phyloP scores from a whole-genome alignment of 2,329 filamentous ascomycete species.

The Ilyonectria robusta region DNA sequence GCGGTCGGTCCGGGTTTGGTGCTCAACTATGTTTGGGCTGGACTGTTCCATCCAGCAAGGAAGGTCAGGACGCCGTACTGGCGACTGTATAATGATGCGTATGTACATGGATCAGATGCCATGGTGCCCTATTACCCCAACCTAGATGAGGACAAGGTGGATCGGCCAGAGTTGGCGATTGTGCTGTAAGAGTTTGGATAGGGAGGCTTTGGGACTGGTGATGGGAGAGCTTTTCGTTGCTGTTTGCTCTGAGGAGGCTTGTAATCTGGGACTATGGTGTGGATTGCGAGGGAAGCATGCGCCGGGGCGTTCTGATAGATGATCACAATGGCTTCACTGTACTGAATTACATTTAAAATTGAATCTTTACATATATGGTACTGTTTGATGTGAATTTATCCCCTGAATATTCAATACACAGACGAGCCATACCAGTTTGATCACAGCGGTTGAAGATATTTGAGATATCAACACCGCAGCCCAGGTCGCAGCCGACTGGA shows the following conservation, averaged over 20 bases:
- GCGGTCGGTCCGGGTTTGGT: conserved; percentile 92
- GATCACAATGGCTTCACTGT: conserved; percentile 43
- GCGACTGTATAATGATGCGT: conserved; percentile 96
- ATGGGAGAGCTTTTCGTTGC: conserved; percentile 18
- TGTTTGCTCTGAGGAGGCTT: conserved; percentile 36
- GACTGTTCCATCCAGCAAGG: conserved; percentile 94
- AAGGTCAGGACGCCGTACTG: conserved; percentile 97
- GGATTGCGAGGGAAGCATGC: conserved; percentile 45
- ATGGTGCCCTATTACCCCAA: conserved; percentile 98
- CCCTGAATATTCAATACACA: no score
- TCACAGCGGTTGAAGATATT: background rate
- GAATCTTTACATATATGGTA: background rate
- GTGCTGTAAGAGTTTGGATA: conserved; percentile 71
- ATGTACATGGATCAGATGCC: conserved; percentile 91
- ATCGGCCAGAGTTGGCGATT: conserved; percentile 86
- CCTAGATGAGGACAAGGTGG: conserved; percentile 83
- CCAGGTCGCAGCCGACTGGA: no score
- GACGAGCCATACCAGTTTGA: background rate
- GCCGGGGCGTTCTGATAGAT: conserved; percentile 49
- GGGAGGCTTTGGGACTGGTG: conserved; percentile 19
- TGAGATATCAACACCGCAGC: no score
- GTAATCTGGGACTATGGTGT: conserved; percentile 45
- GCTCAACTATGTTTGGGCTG: conserved; percentile 98
- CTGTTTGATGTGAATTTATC: background rate
- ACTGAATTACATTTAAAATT: conserved; percentile 23